Evolutionary conservation across 1,284 basidiomycete genomes (phyloP), one percentile per base, ranked within the genome.

Genomic region (Bondarzewia mesenterica): DNA sequence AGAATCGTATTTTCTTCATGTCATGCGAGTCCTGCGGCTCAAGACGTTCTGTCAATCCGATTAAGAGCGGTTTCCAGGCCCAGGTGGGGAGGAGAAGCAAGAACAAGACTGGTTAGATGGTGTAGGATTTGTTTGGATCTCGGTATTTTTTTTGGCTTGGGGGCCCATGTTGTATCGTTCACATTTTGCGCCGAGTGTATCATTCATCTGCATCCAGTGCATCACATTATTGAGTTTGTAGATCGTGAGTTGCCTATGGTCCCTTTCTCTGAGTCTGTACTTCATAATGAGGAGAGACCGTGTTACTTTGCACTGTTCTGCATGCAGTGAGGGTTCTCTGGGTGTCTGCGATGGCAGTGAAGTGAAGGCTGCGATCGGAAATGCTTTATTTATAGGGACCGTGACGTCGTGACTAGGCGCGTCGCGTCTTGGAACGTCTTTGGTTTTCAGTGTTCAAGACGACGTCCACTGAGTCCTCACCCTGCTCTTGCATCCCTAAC

Each of bases 1-100:
- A 98, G 72, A 97, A 98, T 70, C 90, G 95, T 70, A 92, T 99
- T 63, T 98, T 95, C 78, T 99, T 99, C 77, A 93, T 99, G 79
- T 85, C 90, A 0, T 98, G 95, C 74, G 90, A 96, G 70, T 86
- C 89, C 21, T 97, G 93, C 64, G 93, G 93, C 7, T 93, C 87
- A 54, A 77, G 89, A 60, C 82, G 95, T 46, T 95, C 92, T 54
- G 95, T 99, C 59, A 88, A 89, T 57, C 77, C 93, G 37, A 97
- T 99, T 84, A 98, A 98, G 84, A 92, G 89, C 56, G 95, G 95
- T 74, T 99, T 92, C 85, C 90, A 95, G 71, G 95, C 95, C 47
- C 93, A 97, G 67, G 89, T 96, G 54, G 93, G 93, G 48, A 87
- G 80, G 73, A 74, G 85, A 60, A 86, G 82, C 67, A 84, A 48